Evolutionary conservation across 1,284 basidiomycete genomes (phyloP).

Genomic region (Rhodotorula sp.): DNA sequence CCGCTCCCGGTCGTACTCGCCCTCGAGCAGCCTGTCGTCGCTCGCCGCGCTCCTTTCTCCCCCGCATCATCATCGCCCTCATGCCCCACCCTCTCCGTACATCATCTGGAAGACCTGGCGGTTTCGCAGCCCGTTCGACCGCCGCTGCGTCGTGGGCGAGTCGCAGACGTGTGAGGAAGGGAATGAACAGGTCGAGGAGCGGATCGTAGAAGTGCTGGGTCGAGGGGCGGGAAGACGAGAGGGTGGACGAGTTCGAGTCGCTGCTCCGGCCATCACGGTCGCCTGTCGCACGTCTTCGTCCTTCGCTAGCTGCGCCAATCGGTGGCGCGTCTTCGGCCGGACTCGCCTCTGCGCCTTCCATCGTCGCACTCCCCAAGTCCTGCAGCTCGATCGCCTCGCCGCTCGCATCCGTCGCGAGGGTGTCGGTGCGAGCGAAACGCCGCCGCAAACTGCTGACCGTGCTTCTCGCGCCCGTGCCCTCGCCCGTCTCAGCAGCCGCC

Average conservation of each 20-base stretch:
- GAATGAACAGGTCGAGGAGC: slow-evolving; percentile 16
- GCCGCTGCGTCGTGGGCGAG: slow-evolving; percentile 39
- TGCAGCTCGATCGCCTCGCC: slow-evolving; percentile 30
- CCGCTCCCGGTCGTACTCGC: neutral
- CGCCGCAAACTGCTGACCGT: slow-evolving; percentile 14
- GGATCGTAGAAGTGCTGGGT: slow-evolving; percentile 19
- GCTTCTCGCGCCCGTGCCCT: neutral
- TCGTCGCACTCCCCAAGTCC: neutral
- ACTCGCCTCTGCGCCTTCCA: too few species aligned
- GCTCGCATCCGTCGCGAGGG: neutral
- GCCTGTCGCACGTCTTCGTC: neutral
- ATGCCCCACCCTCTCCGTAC: slow-evolving; percentile 34
- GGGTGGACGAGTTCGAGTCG: slow-evolving; percentile 26
- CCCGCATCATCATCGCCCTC: slow-evolving; percentile 34
- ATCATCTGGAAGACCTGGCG: slow-evolving; percentile 36
- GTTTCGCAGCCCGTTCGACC: slow-evolving; percentile 33
- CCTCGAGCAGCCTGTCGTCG: slow-evolving; percentile 20
- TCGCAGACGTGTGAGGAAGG: slow-evolving; percentile 34
- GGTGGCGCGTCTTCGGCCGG: neutral
- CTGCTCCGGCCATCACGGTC: neutral
- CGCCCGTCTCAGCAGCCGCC: neutral
- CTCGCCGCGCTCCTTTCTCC: slow-evolving; percentile 35
- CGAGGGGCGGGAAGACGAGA: slow-evolving; percentile 19
- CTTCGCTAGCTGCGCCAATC: neutral
- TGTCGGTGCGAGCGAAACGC: slow-evolving; percentile 4